Conservation (phyloP, 2,329 filamentous ascomycete genomes). For the Mollisiaceae sp. region DNA sequence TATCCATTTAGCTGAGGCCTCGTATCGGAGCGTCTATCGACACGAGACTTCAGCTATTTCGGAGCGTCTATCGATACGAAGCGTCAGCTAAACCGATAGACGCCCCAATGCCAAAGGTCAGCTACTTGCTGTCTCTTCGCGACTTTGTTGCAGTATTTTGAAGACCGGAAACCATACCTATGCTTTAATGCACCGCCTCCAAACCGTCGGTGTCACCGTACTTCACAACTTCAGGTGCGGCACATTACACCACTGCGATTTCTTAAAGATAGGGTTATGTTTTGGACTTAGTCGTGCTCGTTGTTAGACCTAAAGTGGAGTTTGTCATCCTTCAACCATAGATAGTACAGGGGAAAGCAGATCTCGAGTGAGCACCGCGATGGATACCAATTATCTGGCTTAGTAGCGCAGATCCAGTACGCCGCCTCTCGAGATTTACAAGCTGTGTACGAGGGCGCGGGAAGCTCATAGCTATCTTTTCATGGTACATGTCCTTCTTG, state of each 20-base stretch:
- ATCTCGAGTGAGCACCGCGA: background rate
- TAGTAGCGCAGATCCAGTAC: constrained; percentile 1
- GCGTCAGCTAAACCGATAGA: too few species aligned
- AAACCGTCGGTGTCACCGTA: background rate
- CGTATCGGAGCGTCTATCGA: too few species aligned
- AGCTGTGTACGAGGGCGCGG: background rate
- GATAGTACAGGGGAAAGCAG: background rate
- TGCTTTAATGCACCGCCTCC: background rate
- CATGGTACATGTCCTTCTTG: constrained; percentile 5
- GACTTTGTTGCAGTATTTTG: background rate
- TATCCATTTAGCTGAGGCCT: too few species aligned
- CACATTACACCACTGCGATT: constrained; percentile 6
- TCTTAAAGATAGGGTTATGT: background rate
- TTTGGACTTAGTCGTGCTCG: background rate
- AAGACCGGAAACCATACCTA: background rate
- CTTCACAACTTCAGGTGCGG: background rate
- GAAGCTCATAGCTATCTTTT: constrained; percentile 2
- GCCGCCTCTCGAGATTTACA: background rate
- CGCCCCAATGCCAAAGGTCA: too few species aligned
- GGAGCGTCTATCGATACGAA: too few species aligned
- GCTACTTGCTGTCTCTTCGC: background rate
- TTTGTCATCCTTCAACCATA: background rate
- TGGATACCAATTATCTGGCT: background rate
- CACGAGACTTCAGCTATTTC: too few species aligned
- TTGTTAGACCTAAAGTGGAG: background rate